Evolutionary conservation across 805 yeast species (phyloP).

Genomic region (Barnettozyma wickerhamii): DNA sequence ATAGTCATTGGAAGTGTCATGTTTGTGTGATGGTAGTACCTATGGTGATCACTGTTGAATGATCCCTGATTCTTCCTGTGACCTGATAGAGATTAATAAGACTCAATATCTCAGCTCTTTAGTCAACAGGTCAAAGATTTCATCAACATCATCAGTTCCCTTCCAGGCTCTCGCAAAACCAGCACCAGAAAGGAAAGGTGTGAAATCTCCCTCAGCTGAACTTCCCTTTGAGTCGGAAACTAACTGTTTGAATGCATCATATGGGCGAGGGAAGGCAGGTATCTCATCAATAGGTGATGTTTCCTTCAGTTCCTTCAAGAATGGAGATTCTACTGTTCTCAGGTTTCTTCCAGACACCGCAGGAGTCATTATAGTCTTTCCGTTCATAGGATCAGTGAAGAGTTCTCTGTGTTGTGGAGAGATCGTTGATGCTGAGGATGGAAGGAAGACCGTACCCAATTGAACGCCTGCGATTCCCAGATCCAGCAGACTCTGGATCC

Average conservation of each 20-base stretch:
- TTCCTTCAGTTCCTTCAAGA: conserved; percentile 17
- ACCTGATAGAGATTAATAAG: too few species aligned
- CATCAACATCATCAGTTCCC: conserved; percentile 13
- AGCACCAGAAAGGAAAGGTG: conserved; percentile 18
- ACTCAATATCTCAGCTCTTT: conserved; percentile 5
- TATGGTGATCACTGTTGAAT: too few species aligned
- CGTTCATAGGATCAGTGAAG: conserved; percentile 16
- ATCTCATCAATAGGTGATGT: conserved; percentile 2
- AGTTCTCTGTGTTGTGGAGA: conserved; percentile 13
- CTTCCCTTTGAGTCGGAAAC: conserved; percentile 6
- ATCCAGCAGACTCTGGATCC: conserved; percentile 29
- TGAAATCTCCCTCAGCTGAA: conserved; percentile 2
- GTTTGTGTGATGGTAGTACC: too few species aligned
- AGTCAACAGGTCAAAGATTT: conserved; percentile 11
- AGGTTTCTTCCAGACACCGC: conserved; percentile 24
- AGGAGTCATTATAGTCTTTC: conserved; percentile 26
- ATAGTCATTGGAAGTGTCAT: too few species aligned
- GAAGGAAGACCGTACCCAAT: conserved; percentile 49
- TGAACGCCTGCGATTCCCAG: conserved; percentile 51
- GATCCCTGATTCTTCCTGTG: too few species aligned
- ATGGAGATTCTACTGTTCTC: conserved; percentile 22
- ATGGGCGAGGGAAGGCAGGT: conserved; percentile 26
- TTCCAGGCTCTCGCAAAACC: conserved; percentile 16
- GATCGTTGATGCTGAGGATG: conserved; percentile 16
- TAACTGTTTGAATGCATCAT: conserved; percentile 20